These are phyloP conservation scores for Pseudonitzschia pungens DNA, from an alignment of 108 stramenopile genomes.

Conservation along the genomic window DNA sequence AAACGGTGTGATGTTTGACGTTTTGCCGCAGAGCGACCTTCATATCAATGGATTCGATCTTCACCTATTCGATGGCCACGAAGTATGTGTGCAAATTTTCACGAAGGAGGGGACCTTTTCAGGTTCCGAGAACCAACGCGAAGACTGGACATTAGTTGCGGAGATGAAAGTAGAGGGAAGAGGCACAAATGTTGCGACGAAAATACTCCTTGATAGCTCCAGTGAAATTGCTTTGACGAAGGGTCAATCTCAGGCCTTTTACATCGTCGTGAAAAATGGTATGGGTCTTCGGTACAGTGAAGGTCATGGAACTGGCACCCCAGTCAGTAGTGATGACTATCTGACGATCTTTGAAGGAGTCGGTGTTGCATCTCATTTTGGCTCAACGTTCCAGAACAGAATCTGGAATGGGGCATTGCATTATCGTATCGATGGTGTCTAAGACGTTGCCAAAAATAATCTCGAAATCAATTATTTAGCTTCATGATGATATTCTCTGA, in stretches of 20 bases:
- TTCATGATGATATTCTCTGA: too few species aligned
- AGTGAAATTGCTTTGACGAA: background rate
- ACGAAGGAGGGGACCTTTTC: background rate
- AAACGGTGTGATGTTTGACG: slow-evolving; percentile 22
- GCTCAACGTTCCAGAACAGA: slow-evolving; percentile 5
- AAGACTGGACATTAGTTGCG: slow-evolving; percentile 3
- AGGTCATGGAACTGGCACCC: slow-evolving; percentile 8
- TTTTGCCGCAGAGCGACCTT: background rate
- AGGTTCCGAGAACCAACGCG: slow-evolving; percentile 2
- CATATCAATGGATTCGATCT: slow-evolving; percentile 18
- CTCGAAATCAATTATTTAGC: background rate
- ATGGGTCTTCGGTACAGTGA: background rate
- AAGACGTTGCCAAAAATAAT: background rate
- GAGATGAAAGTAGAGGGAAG: background rate
- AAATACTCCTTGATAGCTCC: background rate
- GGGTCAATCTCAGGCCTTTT: background rate
- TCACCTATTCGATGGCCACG: slow-evolving; percentile 2
- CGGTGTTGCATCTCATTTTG: slow-evolving; percentile 11
- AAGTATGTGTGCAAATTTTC: background rate
- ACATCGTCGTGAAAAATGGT: background rate
- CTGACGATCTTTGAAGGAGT: slow-evolving; percentile 18
- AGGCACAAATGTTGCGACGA: slow-evolving; percentile 9
- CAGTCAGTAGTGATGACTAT: slow-evolving; percentile 5
- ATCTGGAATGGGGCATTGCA: slow-evolving; percentile 26
- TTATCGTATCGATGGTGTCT: background rate